Base-by-base conservation (phyloP, 2,329 filamentous ascomycete genomes). In the Geosmithia flava region DNA sequence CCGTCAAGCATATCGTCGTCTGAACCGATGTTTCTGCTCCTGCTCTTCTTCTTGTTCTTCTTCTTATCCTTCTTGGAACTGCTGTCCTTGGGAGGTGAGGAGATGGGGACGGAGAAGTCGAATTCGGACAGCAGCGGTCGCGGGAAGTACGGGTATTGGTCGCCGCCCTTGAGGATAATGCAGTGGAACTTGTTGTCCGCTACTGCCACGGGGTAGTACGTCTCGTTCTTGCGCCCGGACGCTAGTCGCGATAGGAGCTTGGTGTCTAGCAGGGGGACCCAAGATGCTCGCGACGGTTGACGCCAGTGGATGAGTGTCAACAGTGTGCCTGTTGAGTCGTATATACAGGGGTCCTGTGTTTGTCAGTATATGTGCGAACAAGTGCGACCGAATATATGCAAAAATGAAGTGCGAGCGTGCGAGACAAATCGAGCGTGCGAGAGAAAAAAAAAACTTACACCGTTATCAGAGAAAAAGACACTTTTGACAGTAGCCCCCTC, bases 121-220 rank as follows among this genome's bases (percentile, higher is more conserved):
- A 98, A 98, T 62, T 98, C 93, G 42, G 84, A 90, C 37, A 98
- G 81, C 39, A 96, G 71, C 2, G 88, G 90, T 10, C 86, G 82
- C 11, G 88, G 93, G 68, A 91, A 97, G 69, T 93, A 96, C 1
- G 91, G 90, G 59, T 96, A 87, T 59, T 84, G 79, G 61, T 98
- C 93, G 37, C 85, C 86, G 53, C 93, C 93, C 68, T 98, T 98
- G 60, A 98, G 81, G 57, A 98, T 97, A 67, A 98, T 96, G 69
- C 94, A 98, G 72, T 97, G 91, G 66, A 98, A 98, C 59, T 85
- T 91, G 59, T 85, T 77, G 57, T 90, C 81, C 2, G 91, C 88
- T 1, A 97, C 90, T 1, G 93, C 93, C 30, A 98, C 87, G 1
- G 93, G 93, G 78, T 90, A 98, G 70, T 98, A 98, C 0, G 75